These are phyloP conservation scores for Eucalyptus cloeziana DNA, from an alignment of 345 rosid species.

Conservation along the genomic window DNA sequence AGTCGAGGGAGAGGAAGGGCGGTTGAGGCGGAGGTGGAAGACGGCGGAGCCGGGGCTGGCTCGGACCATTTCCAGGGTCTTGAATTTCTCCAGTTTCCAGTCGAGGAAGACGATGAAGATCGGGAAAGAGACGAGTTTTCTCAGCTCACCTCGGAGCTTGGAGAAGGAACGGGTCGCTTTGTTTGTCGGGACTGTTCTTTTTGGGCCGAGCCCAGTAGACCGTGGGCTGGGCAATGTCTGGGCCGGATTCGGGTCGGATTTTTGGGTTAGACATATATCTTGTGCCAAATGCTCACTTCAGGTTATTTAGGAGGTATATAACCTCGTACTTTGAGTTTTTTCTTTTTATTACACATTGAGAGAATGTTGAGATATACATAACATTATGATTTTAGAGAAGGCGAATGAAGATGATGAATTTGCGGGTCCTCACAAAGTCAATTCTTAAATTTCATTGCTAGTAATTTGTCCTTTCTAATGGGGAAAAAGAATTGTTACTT, in stretches of 20 bases:
- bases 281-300: not conserved
- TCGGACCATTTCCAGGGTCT: constrained; percentile 29
- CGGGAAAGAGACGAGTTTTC: not conserved
- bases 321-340: too few relatives aligned
- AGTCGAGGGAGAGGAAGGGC: constrained; percentile 48
- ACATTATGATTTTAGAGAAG: too few relatives aligned
- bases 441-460: not conserved
- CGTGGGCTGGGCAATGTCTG: too few relatives aligned
- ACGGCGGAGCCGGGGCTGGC: constrained; percentile 26
- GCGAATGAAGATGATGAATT: too few relatives aligned
- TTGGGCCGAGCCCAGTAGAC: not conserved
- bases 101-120: too few relatives aligned
- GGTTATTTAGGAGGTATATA: not conserved
- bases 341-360: too few relatives aligned
- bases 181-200: not conserved
- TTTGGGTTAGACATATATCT: too few relatives aligned
- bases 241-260: not conserved
- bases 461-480: not conserved
- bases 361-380: too few relatives aligned
- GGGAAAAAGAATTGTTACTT: not conserved
- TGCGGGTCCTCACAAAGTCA: not conserved
- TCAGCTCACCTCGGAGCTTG: not conserved
- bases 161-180: not conserved
- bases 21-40: constrained; percentile 40
- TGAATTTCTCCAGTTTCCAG: constrained; percentile 18